phyloP scores from a whole-genome alignment of 108 stramenopile species.

The Nitzschia sp. region DNA sequence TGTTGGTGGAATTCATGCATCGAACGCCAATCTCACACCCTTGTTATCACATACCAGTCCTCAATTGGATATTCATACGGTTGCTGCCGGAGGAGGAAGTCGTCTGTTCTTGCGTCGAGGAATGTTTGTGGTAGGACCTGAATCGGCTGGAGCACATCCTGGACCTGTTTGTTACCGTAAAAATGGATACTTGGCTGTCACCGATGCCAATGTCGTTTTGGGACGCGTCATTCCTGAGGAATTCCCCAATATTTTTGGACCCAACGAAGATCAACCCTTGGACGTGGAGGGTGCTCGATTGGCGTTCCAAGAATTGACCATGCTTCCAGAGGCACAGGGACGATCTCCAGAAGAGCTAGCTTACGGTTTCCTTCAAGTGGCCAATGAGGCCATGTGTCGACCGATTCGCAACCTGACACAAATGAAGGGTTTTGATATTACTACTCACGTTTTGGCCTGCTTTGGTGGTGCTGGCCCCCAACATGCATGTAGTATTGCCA shows the following conservation, averaged over 20 bases:
- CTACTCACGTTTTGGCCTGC: constrained; percentile 87
- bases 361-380: constrained; percentile 95
- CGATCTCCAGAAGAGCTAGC: constrained; percentile 87
- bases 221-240: constrained; percentile 90
- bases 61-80: constrained; percentile 98
- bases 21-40: neutral
- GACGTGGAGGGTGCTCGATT: constrained; percentile 83
- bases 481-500: constrained; percentile 87
- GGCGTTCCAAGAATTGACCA: constrained; percentile 80
- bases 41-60: constrained; percentile 49
- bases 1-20: neutral
- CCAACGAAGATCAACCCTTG: constrained; percentile 92
- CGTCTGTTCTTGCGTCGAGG: constrained; percentile 88
- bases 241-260: constrained; percentile 97
- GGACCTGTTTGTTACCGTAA: constrained; percentile 98
- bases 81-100: constrained; percentile 93
- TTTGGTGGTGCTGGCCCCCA: constrained; percentile 99
- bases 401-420: constrained; percentile 98
- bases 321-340: constrained; percentile 62
- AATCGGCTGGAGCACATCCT: constrained; percentile 95
- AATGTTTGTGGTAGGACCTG: constrained; percentile 95
- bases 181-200: constrained; percentile 95
- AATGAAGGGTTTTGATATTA: constrained; percentile 92
- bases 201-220: constrained; percentile 96
- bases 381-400: constrained; percentile 99